A percentile compares a stretch with the other conserved stretches of the same genome.
Evolutionary conservation across 2,329 filamentous ascomycete genomes (phyloP).

Genomic region (Orbilia brochopaga): DNA sequence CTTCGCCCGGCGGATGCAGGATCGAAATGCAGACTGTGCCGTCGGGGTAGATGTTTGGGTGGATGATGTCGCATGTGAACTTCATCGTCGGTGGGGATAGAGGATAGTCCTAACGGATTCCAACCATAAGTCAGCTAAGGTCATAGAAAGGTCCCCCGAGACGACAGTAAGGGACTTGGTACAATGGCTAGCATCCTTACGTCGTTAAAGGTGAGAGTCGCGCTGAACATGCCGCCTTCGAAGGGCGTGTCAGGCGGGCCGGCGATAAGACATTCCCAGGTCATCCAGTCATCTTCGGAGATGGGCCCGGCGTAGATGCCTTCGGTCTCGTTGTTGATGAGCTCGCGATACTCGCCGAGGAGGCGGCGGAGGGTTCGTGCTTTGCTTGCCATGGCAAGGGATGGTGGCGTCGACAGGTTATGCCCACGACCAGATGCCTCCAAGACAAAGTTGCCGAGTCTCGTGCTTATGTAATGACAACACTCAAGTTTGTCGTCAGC

Average conservation of each 20-base stretch:
- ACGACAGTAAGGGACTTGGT: too few relatives aligned
- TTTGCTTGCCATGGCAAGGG: slow-evolving; percentile 55
- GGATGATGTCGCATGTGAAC: slow-evolving; percentile 92
- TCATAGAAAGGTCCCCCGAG: too few relatives aligned
- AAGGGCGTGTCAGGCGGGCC: slow-evolving; percentile 95
- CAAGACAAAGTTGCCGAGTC: too few relatives aligned
- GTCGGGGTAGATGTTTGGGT: slow-evolving; percentile 93
- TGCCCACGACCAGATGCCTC: too few relatives aligned
- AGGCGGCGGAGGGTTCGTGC: slow-evolving; percentile 71
- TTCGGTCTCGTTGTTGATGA: slow-evolving; percentile 94
- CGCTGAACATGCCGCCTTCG: slow-evolving; percentile 92
- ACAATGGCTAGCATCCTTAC: slow-evolving; percentile 33
- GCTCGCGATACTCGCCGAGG: slow-evolving; percentile 92
- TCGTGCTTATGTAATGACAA: neutral
- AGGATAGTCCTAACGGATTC: slow-evolving; percentile 73
- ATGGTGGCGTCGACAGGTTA: neutral
- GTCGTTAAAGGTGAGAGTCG: slow-evolving; percentile 90
- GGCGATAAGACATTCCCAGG: slow-evolving; percentile 96
- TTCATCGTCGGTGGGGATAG: slow-evolving; percentile 94
- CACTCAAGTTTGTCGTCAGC: neutral
- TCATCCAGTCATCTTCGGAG: slow-evolving; percentile 90
- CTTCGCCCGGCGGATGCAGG: slow-evolving; percentile 91
- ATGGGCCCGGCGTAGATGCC: slow-evolving; percentile 95
- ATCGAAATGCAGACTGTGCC: slow-evolving; percentile 98
- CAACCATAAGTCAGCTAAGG: neutral